phyloP scores from a whole-genome alignment of 495 filamentous ascomycete genomes.

The Platismatia glauca region DNA sequence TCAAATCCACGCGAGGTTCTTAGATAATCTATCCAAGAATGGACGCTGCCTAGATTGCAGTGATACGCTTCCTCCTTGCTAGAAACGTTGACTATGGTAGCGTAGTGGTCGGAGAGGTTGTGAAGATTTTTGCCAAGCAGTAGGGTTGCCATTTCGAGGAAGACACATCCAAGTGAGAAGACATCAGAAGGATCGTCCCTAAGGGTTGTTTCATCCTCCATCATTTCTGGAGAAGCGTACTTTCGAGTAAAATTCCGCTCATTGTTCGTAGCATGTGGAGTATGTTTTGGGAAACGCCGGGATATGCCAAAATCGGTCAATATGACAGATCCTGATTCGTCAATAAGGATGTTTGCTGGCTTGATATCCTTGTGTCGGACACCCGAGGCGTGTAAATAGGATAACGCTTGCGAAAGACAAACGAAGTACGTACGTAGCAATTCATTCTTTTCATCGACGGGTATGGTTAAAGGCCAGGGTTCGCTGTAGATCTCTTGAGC shows the following conservation, averaged over 20 bases:
- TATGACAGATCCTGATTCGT: constrained; percentile 26
- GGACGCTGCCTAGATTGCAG: neutral
- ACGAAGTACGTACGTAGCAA: constrained; percentile 18
- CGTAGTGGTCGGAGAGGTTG: neutral
- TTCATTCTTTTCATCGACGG: neutral
- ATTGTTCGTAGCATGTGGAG: constrained; percentile 1
- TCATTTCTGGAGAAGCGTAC: constrained; percentile 7
- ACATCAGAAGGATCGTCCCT: constrained; percentile 11
- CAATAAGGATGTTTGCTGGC: constrained; percentile 39
- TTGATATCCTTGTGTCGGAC: constrained; percentile 42
- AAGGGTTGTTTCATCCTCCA: neutral
- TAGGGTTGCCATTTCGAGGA: constrained; percentile 10
- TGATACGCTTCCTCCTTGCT: neutral
- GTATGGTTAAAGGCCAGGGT: neutral
- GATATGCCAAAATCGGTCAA: constrained; percentile 41
- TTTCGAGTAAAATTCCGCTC: constrained; percentile 3
- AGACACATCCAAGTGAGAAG: constrained; percentile 11
- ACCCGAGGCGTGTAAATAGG: constrained; percentile 32
- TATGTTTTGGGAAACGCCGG: constrained; percentile 30
- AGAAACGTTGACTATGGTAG: neutral
- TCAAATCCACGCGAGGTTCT: neutral
- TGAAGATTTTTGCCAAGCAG: neutral
- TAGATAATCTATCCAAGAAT: constrained; percentile 4
- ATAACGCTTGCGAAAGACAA: constrained; percentile 26
- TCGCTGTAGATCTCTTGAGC: neutral